Percentiles rank a stretch among this genome's conserved stretches.
phyloP scores from a whole-genome alignment of 495 filamentous ascomycete species.

The Penicillium lagena region DNA sequence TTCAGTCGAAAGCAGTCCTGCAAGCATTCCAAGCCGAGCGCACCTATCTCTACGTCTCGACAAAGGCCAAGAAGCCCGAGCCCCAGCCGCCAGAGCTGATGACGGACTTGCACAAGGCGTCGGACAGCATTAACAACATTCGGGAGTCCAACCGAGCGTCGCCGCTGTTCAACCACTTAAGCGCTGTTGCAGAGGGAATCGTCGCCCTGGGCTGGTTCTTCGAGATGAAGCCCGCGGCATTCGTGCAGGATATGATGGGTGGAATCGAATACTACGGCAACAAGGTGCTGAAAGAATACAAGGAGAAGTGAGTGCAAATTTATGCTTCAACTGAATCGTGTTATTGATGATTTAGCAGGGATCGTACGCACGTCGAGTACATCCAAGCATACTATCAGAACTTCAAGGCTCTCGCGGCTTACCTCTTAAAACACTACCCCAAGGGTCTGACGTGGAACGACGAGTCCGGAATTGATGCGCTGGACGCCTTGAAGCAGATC shows the following conservation, averaged over 20 bases:
- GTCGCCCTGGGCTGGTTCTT: slow-evolving; percentile 81
- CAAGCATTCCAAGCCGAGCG: slow-evolving; percentile 76
- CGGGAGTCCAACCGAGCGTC: slow-evolving; percentile 70
- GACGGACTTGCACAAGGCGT: slow-evolving; percentile 73
- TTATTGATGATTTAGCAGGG: slow-evolving; percentile 39
- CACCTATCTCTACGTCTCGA: slow-evolving; percentile 80
- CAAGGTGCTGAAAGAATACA: slow-evolving; percentile 79
- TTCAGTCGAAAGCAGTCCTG: slow-evolving; percentile 52
- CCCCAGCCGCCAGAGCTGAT: slow-evolving; percentile 63
- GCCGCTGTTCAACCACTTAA: slow-evolving; percentile 68
- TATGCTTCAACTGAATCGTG: not conserved
- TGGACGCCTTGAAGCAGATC: slow-evolving; percentile 61
- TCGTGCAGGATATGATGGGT: slow-evolving; percentile 68
- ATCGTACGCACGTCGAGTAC: slow-evolving; percentile 75
- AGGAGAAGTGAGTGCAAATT: slow-evolving; percentile 64
- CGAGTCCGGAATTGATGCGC: slow-evolving; percentile 63
- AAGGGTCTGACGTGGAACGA: slow-evolving; percentile 84
- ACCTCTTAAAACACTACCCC: slow-evolving; percentile 73
- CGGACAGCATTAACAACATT: slow-evolving; percentile 68
- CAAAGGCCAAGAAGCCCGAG: slow-evolving; percentile 88
- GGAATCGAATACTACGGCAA: slow-evolving; percentile 89
- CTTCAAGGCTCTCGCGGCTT: slow-evolving; percentile 71
- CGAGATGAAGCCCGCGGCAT: slow-evolving; percentile 71
- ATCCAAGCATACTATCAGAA: slow-evolving; percentile 82
- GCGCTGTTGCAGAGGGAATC: slow-evolving; percentile 83